A percentile compares a stretch with the other conserved stretches of the same genome.
These are phyloP conservation scores for Ceratocystiopsis minuta DNA, from an alignment of 2,329 filamentous ascomycete genomes.

Conservation along the genomic window DNA sequence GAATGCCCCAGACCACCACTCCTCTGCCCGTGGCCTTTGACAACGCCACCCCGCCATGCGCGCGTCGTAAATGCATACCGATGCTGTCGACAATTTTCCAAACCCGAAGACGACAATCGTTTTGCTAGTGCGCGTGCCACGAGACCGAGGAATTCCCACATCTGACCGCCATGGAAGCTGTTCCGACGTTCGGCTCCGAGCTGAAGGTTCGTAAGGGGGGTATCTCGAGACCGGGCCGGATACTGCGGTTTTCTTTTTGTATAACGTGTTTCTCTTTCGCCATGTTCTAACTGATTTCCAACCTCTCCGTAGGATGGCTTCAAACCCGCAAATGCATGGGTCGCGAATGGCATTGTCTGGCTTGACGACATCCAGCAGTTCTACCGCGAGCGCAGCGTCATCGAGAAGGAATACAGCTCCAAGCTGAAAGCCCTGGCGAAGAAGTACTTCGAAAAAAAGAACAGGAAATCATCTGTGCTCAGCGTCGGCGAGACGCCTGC, in stretches of 20 bases:
- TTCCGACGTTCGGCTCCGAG: constrained; percentile 80
- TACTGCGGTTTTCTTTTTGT: too few relatives aligned
- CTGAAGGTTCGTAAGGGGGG: constrained; percentile 50
- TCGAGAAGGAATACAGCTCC: constrained; percentile 91
- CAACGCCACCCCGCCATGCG: too few relatives aligned
- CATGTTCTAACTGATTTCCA: background rate
- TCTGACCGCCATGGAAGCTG: constrained; percentile 48
- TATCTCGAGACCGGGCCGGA: too few relatives aligned
- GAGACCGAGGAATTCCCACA: too few relatives aligned
- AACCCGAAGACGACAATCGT: too few relatives aligned
- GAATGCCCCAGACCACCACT: too few relatives aligned
- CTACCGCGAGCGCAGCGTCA: constrained; percentile 82
- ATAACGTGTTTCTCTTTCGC: too few relatives aligned
- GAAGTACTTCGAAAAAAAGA: constrained; percentile 92
- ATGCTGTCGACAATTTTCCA: too few relatives aligned
- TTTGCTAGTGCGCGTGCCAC: too few relatives aligned
- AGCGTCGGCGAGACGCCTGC: constrained; percentile 79
- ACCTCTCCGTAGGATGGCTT: constrained; percentile 98
- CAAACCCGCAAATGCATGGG: constrained; percentile 87
- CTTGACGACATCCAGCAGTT: constrained; percentile 94
- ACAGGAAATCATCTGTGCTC: constrained; percentile 67
- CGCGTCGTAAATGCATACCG: too few relatives aligned
- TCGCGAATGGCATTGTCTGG: constrained; percentile 76
- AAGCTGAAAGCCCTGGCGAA: constrained; percentile 78
- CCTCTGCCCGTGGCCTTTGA: too few relatives aligned